Evolutionary conservation across 805 yeast species (phyloP).

Genomic region (Candida nemodendra): DNA sequence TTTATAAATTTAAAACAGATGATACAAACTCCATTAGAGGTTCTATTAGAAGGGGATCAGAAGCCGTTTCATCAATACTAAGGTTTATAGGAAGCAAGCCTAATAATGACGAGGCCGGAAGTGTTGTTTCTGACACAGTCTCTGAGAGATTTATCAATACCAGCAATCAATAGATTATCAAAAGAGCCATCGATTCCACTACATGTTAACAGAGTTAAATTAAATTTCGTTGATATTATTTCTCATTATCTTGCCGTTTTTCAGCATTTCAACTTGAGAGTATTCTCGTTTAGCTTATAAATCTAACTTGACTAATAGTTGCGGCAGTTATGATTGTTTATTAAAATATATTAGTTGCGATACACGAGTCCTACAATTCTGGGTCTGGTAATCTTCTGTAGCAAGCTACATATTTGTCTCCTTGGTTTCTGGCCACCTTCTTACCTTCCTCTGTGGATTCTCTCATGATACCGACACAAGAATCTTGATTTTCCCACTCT

Average conservation of each 20-base stretch:
- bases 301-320: not conserved
- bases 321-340: conserved; percentile 1
- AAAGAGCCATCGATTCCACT: too few species aligned
- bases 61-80: conserved; percentile 38
- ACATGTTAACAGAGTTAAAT: too few species aligned
- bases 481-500: conserved; percentile 79
- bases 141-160: conserved; percentile 28
- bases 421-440: conserved; percentile 88
- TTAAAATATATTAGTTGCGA: not conserved
- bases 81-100: conserved; percentile 21
- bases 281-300: too few species aligned
- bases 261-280: too few species aligned
- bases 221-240: too few species aligned
- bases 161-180: conserved; percentile 2
- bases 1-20: conserved; percentile 35
- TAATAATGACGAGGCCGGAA: conserved; percentile 16
- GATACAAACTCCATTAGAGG: conserved; percentile 36
- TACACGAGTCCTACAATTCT: conserved; percentile 18
- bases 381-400: conserved; percentile 71
- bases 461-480: conserved; percentile 83
- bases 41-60: conserved; percentile 43
- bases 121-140: conserved; percentile 26
- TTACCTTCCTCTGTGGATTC: conserved; percentile 98
- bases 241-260: too few species aligned
- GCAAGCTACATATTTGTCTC: conserved; percentile 86